Evolutionary conservation across 768 basidiomycete species (phyloP), one percentile per base, ranked within the genome.

Genomic region (Vararia minispora): DNA sequence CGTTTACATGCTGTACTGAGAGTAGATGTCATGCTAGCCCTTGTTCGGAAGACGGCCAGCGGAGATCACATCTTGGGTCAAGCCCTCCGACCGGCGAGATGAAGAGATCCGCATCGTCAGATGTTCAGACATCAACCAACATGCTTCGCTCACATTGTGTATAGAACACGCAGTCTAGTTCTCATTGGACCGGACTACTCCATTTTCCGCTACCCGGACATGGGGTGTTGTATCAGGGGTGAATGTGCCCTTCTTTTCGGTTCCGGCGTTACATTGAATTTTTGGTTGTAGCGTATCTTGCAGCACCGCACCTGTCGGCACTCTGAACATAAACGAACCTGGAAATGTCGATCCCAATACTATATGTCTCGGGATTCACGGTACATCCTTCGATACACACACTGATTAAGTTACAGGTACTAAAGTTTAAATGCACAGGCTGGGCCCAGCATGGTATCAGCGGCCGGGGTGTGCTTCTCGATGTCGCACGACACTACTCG

Each of bases 371-470:
- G 79, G 78, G 4, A 76, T 83, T 17, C 79, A 83, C 49, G 79
- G 79, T 80, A 43, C 3, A 76, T 62, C n/a, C 37, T 13, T 25
- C 13, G 9, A 36, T 30, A 14, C 39, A 14, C n/a, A n/a, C n/a
- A n/a, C n/a, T n/a, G n/a, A n/a, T n/a, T n/a, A n/a, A n/a, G n/a
- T n/a, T n/a, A n/a, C n/a, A n/a, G n/a, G n/a, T n/a, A n/a, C n/a
- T n/a, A n/a, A n/a, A n/a, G n/a, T n/a, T n/a, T n/a, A n/a, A n/a
- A n/a, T n/a, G 25, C 25, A 10, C 31, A 80, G 79, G 80, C 50
- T 81, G 76, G 79, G 74, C 79, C 1, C 66, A 65, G 16, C 79
- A 79, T 48, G 78, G 79, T 1, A 79, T 80, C 30, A 76, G 74
- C 37, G 77, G 79, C 1, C 69, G 79, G 2, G 79, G 77, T n/a